Conservation (phyloP, 371 early-diverging fungal species). For the Mucor circinelloides region DNA sequence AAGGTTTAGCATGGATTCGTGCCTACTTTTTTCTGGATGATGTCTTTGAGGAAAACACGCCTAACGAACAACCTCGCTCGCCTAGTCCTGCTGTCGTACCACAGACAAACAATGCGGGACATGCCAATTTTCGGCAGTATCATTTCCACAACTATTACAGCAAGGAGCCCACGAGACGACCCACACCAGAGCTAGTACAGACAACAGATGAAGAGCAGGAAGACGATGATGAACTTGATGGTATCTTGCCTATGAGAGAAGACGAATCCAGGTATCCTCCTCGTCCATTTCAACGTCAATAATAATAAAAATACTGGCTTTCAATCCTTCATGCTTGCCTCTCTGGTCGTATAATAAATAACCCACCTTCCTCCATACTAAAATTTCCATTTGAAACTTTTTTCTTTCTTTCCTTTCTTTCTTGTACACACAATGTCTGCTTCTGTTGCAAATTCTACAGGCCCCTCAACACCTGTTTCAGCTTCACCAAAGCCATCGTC, state of each 20-base stretch:
- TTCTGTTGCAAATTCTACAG: background rate
- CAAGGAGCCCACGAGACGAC: too few relatives aligned
- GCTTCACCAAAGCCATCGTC: background rate
- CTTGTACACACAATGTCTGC: background rate
- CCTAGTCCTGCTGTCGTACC: background rate
- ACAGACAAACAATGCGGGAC: background rate
- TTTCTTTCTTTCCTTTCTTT: background rate
- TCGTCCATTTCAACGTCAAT: background rate
- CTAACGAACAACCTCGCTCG: background rate
- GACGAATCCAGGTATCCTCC: background rate
- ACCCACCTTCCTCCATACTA: background rate
- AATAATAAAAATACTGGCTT: background rate
- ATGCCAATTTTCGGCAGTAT: background rate
- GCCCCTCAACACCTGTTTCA: background rate
- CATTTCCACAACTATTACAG: background rate
- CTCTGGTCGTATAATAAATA: too few relatives aligned
- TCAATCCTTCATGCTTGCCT: too few relatives aligned
- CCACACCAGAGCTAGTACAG: background rate
- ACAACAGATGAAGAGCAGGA: background rate
- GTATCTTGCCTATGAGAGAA: background rate
- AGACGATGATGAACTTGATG: background rate
- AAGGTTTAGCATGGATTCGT: background rate
- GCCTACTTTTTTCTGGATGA: background rate
- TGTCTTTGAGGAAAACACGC: background rate
- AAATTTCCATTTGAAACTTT: background rate